A percentile compares a stretch with the other conserved stretches of the same genome.
Conservation (phyloP, 2,329 filamentous ascomycete genomes). For the Pseudogymnoascus sp. region DNA sequence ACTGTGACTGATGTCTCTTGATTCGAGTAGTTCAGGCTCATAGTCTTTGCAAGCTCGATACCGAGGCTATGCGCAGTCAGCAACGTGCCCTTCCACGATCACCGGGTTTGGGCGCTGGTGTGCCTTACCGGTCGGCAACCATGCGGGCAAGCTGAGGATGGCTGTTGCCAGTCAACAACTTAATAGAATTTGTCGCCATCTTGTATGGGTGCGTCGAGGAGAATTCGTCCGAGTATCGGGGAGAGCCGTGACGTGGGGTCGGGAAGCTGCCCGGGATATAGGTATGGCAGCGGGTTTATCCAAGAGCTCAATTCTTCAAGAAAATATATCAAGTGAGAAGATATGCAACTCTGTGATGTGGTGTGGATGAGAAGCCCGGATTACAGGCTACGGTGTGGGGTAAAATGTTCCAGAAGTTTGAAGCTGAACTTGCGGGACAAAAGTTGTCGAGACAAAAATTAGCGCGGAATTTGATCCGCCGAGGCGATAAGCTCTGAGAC, state of each 20-base stretch:
- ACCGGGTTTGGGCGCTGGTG: constrained; percentile 12
- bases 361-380: constrained; percentile 1
- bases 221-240: constrained; percentile 1
- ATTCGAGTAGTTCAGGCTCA: constrained; percentile 79
- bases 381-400: constrained; percentile 1
- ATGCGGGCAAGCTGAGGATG: constrained; percentile 65
- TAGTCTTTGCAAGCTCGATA: constrained; percentile 70
- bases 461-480: constrained; percentile 7
- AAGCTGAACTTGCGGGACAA: constrained; percentile 6
- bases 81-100: neutral
- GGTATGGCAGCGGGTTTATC: neutral
- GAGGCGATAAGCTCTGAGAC: constrained; percentile 7
- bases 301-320: constrained; percentile 3
- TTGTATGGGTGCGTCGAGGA: neutral
- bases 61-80: constrained; percentile 49
- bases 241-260: constrained; percentile 4
- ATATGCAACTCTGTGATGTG: neutral
- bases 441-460: constrained; percentile 7
- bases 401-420: constrained; percentile 8
- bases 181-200: constrained; percentile 70
- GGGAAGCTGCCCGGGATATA: neutral
- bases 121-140: constrained; percentile 54
- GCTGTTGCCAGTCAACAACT: constrained; percentile 68
- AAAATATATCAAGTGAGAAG: neutral
- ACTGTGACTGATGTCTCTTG: constrained; percentile 88